Evolutionary conservation across 2,329 filamentous ascomycete genomes (phyloP).

Genomic region (Alternaria solani): DNA sequence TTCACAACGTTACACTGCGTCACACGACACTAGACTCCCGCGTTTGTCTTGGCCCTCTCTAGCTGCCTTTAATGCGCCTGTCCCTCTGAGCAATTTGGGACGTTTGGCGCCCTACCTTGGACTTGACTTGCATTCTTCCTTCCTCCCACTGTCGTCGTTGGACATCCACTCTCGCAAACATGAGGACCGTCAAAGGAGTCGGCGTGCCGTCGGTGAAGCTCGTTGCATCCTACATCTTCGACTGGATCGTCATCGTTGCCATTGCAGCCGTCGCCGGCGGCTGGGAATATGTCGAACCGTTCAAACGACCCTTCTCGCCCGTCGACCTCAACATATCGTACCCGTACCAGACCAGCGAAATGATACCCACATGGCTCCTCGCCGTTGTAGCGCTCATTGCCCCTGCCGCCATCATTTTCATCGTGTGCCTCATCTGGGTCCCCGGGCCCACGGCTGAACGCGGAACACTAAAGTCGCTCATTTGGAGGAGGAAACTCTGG

Average conservation of each 20-base stretch:
- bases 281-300: slow-evolving; percentile 68
- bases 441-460: slow-evolving; percentile 73
- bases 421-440: slow-evolving; percentile 73
- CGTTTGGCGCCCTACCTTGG: slow-evolving; percentile 1
- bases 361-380: slow-evolving; percentile 72
- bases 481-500: slow-evolving; percentile 88
- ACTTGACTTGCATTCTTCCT: neutral
- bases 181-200: slow-evolving; percentile 35
- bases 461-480: slow-evolving; percentile 67
- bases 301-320: slow-evolving; percentile 74
- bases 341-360: slow-evolving; percentile 74
- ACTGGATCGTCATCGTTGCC: slow-evolving; percentile 74
- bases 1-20: neutral
- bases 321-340: slow-evolving; percentile 81
- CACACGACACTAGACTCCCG: neutral
- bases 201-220: slow-evolving; percentile 60
- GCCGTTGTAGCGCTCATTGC: slow-evolving; percentile 68
- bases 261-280: slow-evolving; percentile 67
- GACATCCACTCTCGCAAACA: slow-evolving; percentile 21
- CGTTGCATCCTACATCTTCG: slow-evolving; percentile 72
- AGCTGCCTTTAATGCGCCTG: slow-evolving; percentile 17
- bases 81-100: slow-evolving; percentile 18
- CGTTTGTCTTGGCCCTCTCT: slow-evolving; percentile 12
- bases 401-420: slow-evolving; percentile 72
- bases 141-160: slow-evolving; percentile 6